These are phyloP conservation scores for Geranium incanum DNA, from an alignment of 441 rosid genomes.

Conservation along the genomic window DNA sequence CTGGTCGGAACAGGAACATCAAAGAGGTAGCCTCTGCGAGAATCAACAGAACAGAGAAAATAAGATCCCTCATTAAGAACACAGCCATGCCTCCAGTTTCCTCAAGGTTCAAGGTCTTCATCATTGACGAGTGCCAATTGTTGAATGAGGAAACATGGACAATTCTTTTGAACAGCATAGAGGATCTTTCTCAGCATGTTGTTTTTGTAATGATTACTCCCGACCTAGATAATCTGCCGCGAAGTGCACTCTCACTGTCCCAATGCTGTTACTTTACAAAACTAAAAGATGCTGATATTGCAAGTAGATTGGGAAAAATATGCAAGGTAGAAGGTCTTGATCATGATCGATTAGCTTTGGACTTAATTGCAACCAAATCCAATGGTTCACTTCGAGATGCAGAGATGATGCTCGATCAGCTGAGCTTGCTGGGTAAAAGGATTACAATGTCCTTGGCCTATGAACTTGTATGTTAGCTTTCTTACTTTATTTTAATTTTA, in stretches of 20 bases:
- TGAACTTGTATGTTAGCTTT: conserved; percentile 68
- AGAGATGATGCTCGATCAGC: conserved; percentile 91
- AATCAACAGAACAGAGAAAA: conserved; percentile 57
- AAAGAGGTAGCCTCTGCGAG: conserved; percentile 76
- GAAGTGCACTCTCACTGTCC: conserved; percentile 67
- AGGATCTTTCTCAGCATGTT: conserved; percentile 59
- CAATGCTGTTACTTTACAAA: conserved; percentile 84
- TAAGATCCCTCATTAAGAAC: conserved; percentile 51
- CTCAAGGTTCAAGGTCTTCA: conserved; percentile 54
- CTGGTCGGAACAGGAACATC: conserved; percentile 57
- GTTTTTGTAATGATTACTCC: conserved; percentile 84
- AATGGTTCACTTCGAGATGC: conserved; percentile 98
- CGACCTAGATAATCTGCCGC: conserved; percentile 87
- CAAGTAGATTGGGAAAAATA: conserved; percentile 54
- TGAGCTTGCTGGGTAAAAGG: conserved; percentile 83
- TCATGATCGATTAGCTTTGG: conserved; percentile 72
- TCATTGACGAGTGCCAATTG: conserved; percentile 87
- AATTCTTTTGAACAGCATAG: conserved; percentile 82
- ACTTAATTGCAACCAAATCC: conserved; percentile 78
- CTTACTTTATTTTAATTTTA: not conserved
- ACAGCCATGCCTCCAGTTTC: conserved; percentile 38
- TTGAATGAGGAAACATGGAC: conserved; percentile 79
- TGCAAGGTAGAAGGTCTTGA: conserved; percentile 69
- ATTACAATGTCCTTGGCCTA: conserved; percentile 79
- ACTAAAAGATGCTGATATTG: conserved; percentile 77